These are phyloP conservation scores for Mollisiaceae sp. DNA, from an alignment of 2,329 filamentous ascomycete genomes.

Conservation along the genomic window DNA sequence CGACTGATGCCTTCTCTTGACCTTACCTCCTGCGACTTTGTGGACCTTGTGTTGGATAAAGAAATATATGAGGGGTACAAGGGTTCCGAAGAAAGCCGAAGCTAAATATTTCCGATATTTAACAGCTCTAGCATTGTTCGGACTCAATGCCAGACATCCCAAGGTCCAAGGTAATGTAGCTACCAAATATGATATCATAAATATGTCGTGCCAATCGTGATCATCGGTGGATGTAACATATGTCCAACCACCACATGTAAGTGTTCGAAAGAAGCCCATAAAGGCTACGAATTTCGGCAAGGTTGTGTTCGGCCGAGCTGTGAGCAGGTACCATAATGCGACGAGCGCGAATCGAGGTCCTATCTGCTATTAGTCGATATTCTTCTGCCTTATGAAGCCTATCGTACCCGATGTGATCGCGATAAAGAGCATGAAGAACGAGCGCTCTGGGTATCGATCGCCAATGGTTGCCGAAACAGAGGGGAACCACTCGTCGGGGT, in stretches of 20 bases:
- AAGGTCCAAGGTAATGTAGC: constrained; percentile 94
- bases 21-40: constrained; percentile 85
- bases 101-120: constrained; percentile 89
- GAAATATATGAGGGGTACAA: constrained; percentile 91
- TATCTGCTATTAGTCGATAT: constrained; percentile 43
- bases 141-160: constrained; percentile 87
- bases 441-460: constrained; percentile 94
- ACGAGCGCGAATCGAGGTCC: constrained; percentile 91
- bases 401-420: constrained; percentile 84
- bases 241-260: constrained; percentile 97
- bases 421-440: constrained; percentile 97
- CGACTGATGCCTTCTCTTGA: constrained; percentile 1
- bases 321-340: constrained; percentile 89
- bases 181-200: constrained; percentile 98
- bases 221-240: constrained; percentile 98
- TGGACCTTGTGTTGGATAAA: constrained; percentile 99
- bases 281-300: constrained; percentile 82
- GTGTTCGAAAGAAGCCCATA: constrained; percentile 83
- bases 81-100: constrained; percentile 83
- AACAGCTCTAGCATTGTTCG: constrained; percentile 79
- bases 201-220: constrained; percentile 98
- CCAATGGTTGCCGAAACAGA: constrained; percentile 97
- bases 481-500: constrained; percentile 94
- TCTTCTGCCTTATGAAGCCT: not conserved
- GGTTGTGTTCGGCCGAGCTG: constrained; percentile 72